Base-by-base conservation (phyloP, 2,329 filamentous ascomycete genomes). In the Sarocladium kiliense region DNA sequence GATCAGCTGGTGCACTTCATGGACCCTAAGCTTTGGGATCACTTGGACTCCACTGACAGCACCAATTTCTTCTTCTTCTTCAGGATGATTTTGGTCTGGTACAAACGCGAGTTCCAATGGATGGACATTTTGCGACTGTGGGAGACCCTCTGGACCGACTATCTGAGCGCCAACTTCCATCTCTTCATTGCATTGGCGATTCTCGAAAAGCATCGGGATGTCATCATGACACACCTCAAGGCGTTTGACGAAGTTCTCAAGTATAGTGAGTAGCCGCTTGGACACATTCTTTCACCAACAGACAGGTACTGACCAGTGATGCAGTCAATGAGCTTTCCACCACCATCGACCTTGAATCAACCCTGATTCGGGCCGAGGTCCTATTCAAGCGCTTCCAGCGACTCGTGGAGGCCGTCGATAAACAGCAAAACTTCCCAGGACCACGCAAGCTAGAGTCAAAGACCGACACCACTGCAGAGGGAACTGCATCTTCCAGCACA, bases 21-120 rank as follows among this genome's bases (percentile, higher is more conserved):
- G 85, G 94, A 99, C 62, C 94, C 95, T 0, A 89, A 91, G 67
- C 84, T 99, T 7, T 97, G 97, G 71, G 79, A 89, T 2, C 94
- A 99, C 64, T 82, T 99, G 0, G 85, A 96, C 69, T 86, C 82
- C 16, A 89, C 92, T 19, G 95, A 99, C 65, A 95, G 89, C 65
- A 99, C 94, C 23, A 99, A 99, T 70, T 99, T 99, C 72, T 99
- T 99, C 74, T 99, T 99, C 77, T 97, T 99, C 77, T 99, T 97
- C 82, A 89, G 94, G 58, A 97, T 97, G 94, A 79, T 99, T 32
- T 79, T 99, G 1, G 94, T 99, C 10, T 99, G 94, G 94, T 99
- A 94, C 72, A 99, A 99, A 77, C 87, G 94, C 49, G 94, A 99
- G 71, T 99, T 99, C 64, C 81, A 85, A 61, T 99, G 93, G 90